These are phyloP conservation scores for Rhizopogon rudus DNA, from an alignment of 768 basidiomycete genomes.

Conservation along the genomic window DNA sequence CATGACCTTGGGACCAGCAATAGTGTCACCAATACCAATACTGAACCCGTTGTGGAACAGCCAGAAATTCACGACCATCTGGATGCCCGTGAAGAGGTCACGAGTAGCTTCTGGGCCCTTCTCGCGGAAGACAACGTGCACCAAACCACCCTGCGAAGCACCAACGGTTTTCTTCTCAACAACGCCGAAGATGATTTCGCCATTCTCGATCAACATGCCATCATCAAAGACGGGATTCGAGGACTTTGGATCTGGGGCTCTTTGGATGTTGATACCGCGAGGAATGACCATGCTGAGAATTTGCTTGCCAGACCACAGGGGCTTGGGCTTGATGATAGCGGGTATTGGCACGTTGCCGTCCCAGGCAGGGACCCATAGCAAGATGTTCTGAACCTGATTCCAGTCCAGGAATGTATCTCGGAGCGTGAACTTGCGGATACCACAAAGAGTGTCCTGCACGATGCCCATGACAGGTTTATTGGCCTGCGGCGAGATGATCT, in stretches of 20 bases:
- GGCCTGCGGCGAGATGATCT: constrained; percentile 99
- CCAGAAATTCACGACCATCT: constrained; percentile 98
- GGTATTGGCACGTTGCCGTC: constrained; percentile 91
- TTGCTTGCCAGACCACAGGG: constrained; percentile 98
- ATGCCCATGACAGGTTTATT: constrained; percentile 99
- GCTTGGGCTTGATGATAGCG: constrained; percentile 93
- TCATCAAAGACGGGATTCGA: constrained; percentile 86
- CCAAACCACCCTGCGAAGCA: constrained; percentile 87
- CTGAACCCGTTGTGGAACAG: constrained; percentile 98
- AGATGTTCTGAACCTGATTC: constrained; percentile 93
- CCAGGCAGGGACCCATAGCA: constrained; percentile 98
- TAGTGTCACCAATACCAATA: constrained; percentile 98
- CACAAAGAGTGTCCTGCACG: constrained; percentile 97
- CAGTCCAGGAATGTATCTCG: constrained; percentile 95
- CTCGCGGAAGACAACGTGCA: constrained; percentile 97
- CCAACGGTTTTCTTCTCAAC: constrained; percentile 99
- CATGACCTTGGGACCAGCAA: constrained; percentile 91
- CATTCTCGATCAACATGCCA: constrained; percentile 95
- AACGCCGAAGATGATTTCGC: constrained; percentile 91
- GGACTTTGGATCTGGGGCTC: constrained; percentile 74
- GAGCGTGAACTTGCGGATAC: constrained; percentile 94
- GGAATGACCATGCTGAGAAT: constrained; percentile 90
- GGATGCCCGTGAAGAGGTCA: constrained; percentile 87
- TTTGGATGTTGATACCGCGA: constrained; percentile 89
- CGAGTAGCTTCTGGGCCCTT: constrained; percentile 91